Percentiles rank a stretch among this genome's conserved stretches.
These are phyloP conservation scores for Fusarium sp. DNA, from an alignment of 2,329 filamentous ascomycete genomes.

Conservation along the genomic window DNA sequence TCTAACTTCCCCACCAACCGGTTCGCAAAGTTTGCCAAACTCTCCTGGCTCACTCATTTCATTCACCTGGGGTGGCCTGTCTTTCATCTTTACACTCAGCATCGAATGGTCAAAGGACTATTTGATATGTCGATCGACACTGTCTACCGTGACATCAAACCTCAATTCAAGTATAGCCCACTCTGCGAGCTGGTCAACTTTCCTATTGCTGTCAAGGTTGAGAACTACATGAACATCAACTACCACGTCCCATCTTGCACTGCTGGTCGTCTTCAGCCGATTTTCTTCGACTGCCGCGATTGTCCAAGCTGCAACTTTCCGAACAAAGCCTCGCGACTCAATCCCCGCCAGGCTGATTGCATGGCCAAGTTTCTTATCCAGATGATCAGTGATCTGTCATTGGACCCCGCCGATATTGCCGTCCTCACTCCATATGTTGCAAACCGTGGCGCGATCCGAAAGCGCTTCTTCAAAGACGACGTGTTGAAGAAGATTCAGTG, in stretches of 20 bases:
- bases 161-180: slow-evolving; percentile 1
- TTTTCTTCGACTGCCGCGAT: neutral
- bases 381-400: neutral
- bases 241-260: neutral
- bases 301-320: neutral
- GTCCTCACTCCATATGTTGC: slow-evolving; percentile 7
- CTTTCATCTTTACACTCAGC: slow-evolving; percentile 1
- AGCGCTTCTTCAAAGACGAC: neutral
- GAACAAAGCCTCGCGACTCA: neutral
- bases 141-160: neutral
- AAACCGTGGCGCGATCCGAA: neutral
- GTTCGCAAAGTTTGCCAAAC: neutral
- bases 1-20: neutral
- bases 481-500: accelerated
- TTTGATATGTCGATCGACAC: neutral
- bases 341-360: neutral
- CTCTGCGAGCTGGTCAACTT: neutral
- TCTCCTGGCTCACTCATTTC: slow-evolving; percentile 13
- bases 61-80: neutral
- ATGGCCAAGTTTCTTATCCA: neutral
- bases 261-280: neutral
- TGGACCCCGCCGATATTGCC: neutral
- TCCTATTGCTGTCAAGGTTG: neutral
- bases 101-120: slow-evolving; percentile 1
- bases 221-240: neutral